A percentile compares a stretch with the other conserved stretches of the same genome.
Conservation (phyloP, 208 protist species). For the Crithidia acanthocephali region DNA sequence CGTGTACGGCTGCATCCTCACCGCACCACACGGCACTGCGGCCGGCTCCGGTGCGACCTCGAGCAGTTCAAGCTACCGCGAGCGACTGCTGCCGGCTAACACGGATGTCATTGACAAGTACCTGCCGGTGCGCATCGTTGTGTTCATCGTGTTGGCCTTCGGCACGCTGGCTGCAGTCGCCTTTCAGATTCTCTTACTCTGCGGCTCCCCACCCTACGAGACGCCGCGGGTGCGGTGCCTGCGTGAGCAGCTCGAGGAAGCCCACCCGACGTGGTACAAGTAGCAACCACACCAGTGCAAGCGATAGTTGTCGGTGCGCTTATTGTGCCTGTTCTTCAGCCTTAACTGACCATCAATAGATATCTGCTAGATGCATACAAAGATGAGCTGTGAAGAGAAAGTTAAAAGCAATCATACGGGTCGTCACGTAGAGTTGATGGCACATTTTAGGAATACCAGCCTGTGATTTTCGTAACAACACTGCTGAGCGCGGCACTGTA, state of each 20-base stretch:
- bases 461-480: too few relatives aligned
- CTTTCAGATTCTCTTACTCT: conserved; percentile 41
- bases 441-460: too few relatives aligned
- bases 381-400: too few relatives aligned
- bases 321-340: too few relatives aligned
- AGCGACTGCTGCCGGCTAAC: conserved; percentile 47
- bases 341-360: too few relatives aligned
- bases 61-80: conserved; percentile 41
- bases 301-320: too few relatives aligned
- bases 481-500: too few relatives aligned
- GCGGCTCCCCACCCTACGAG: conserved; percentile 59
- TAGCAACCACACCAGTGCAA: too few relatives aligned
- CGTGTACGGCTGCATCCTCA: conserved; percentile 80
- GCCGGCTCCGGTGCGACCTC: conserved; percentile 1
- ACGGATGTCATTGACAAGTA: conserved; percentile 64
- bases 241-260: conserved; percentile 74
- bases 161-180: conserved; percentile 48
- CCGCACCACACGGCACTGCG: conserved; percentile 28
- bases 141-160: conserved; percentile 54
- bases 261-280: conserved; percentile 81
- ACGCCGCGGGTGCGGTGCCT: conserved; percentile 78
- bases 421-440: too few relatives aligned
- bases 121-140: conserved; percentile 62
- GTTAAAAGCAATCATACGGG: too few relatives aligned
- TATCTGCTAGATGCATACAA: too few relatives aligned